phyloP scores from a whole-genome alignment of 345 rosid genomes.

The Kernera saxatilis region DNA sequence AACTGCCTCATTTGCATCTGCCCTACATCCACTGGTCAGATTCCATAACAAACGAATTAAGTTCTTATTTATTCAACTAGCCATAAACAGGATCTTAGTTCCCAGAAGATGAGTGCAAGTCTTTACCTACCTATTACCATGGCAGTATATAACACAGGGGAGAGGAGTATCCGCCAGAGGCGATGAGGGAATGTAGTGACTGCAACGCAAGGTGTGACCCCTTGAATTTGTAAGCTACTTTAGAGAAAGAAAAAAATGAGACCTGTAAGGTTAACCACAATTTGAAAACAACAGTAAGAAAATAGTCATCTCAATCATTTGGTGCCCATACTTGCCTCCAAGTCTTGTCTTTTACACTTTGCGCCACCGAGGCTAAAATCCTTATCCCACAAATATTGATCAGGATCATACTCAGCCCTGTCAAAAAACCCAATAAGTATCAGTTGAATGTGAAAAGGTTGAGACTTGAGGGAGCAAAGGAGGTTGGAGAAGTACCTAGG shows the following conservation, averaged over 20 bases:
- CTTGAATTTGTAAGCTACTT: conserved; percentile 77
- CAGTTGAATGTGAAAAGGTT: conserved; percentile 4
- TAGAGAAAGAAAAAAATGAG: conserved; percentile 8
- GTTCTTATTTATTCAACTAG: neutral
- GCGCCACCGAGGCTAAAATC: conserved; percentile 79
- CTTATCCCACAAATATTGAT: conserved; percentile 83
- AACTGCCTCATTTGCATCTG: conserved; percentile 97
- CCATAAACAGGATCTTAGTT: neutral
- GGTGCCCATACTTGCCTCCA: conserved; percentile 83
- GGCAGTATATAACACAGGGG: conserved; percentile 96
- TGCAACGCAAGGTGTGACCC: conserved; percentile 81
- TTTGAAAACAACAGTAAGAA: neutral
- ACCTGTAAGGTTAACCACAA: conserved; percentile 7
- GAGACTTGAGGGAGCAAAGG: conserved; percentile 1
- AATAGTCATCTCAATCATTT: neutral
- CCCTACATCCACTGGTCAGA: conserved; percentile 86
- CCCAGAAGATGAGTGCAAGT: neutral
- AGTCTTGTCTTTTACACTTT: conserved; percentile 76
- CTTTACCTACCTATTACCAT: conserved; percentile 70
- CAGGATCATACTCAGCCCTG: conserved; percentile 94
- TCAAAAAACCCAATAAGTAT: neutral
- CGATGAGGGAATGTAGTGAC: conserved; percentile 76
- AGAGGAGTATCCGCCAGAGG: conserved; percentile 62
- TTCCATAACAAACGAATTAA: conserved; percentile 26
- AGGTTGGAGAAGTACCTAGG: conserved; percentile 53